Base-by-base conservation (phyloP, 495 filamentous ascomycete genomes). In the Letharia lupina region DNA sequence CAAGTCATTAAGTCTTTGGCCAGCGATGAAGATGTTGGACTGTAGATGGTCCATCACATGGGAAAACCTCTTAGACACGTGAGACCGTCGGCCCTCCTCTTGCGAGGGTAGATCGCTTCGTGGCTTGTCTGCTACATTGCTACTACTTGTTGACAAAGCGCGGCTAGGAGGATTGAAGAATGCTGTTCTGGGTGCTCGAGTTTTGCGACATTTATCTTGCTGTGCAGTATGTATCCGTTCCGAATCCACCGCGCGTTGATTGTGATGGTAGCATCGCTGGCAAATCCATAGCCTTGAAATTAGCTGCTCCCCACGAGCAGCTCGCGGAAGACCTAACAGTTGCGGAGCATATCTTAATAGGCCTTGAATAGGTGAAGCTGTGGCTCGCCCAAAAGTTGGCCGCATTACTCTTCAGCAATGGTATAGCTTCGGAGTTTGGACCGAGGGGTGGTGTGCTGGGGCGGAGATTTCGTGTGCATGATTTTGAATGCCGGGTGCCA, bases 21-120 rank as follows among this genome's bases (percentile, higher is more conserved):
- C 89, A 15, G 91, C 91, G 63, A 86, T 83, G 68, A 95, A 90
- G 44, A 92, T 79, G 67, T 92, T 91, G 35, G 89, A 85, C 73
- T 96, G 91, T 35, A 96, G 73, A 66, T 90, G 84, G 76, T 98
- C 94, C 90, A 97, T 96, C 70, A 96, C 75, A 60, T 81, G 72
- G 59, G 82, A 85, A 73, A 96, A 87, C 66, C 87, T 84, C 67
- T 88, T 90, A 8, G 89, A 88, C 54, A 91, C 71, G 63, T 85
- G 77, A 62, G 86, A 90, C 74, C 93, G 83, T 33, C 86, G 86
- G 60, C 80, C 78, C 72, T 96, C 93, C 68, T 83, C 74, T 67
- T 88, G 82, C 1, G 93, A 97, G 33, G 94, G 93, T 37, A 96
- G 85, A 47, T 88, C 75, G 42, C 75, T 72, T 40, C 62, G 65